Conservation (phyloP, 2,329 filamentous ascomycete genomes). For the Ophiostoma novo-ulmi region DNA sequence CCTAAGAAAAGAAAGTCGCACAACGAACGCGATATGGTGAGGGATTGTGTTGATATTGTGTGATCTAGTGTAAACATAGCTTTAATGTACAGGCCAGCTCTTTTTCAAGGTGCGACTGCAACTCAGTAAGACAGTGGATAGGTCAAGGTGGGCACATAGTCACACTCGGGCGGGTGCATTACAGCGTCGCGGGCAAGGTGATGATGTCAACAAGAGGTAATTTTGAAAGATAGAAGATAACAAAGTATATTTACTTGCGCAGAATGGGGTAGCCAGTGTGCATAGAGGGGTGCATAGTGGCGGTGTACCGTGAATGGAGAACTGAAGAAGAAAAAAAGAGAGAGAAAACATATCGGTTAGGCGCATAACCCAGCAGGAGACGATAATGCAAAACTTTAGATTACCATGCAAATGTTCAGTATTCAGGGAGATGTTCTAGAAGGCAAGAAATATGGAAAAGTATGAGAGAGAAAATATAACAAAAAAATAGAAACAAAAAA, state of each 20-base stretch:
- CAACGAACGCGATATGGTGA: neutral
- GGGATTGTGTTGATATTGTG: neutral
- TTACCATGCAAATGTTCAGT: neutral
- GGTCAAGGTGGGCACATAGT: no score
- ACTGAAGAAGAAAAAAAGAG: no score
- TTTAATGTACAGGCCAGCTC: no score
- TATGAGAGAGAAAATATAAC: neutral
- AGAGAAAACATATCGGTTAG: no score
- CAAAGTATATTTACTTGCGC: neutral
- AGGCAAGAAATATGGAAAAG: constrained; percentile 15
- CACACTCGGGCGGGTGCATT: no score
- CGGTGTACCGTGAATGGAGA: neutral
- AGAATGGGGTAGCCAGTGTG: neutral
- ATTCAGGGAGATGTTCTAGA: constrained; percentile 14
- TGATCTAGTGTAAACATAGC: no score
- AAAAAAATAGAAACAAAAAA: constrained; percentile 1
- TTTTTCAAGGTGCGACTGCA: no score
- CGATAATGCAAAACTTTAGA: neutral
- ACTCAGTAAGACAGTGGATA: no score
- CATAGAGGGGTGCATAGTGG: neutral
- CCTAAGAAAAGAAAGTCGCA: neutral
- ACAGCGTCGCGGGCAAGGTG: neutral
- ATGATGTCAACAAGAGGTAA: neutral
- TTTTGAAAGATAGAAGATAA: neutral
- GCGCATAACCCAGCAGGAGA: neutral